phyloP scores from a whole-genome alignment of 2,329 filamentous ascomycete species.

The Fusarium nematophilum region DNA sequence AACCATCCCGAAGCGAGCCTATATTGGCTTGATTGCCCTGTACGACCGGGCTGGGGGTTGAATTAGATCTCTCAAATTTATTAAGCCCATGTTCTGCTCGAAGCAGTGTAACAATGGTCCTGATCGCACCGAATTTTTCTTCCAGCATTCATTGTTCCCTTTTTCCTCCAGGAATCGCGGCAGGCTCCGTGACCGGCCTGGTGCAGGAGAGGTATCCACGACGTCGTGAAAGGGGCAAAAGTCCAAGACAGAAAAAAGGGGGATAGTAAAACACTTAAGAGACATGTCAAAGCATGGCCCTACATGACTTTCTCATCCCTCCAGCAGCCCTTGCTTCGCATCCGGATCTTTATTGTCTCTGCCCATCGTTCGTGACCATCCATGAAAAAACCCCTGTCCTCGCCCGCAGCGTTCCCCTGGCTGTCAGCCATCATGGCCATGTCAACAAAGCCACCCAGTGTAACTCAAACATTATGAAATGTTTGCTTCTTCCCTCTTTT shows the following conservation, averaged over 20 bases:
- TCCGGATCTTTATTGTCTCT: conserved; percentile 21
- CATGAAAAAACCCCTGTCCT: conserved; percentile 26
- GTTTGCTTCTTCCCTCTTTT: too few relatives aligned
- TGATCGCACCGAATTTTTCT: conserved; percentile 2
- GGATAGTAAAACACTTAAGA: conserved; percentile 10
- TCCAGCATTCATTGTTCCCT: too few relatives aligned
- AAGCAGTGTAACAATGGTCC: not conserved
- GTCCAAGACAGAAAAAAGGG: conserved; percentile 22
- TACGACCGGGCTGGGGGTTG: conserved; percentile 24
- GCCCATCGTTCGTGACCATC: conserved; percentile 15
- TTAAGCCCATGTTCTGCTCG: conserved; percentile 5
- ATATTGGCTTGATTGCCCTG: conserved; percentile 37
- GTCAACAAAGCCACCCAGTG: conserved; percentile 28
- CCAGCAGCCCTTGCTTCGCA: conserved; percentile 4
- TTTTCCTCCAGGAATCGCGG: too few relatives aligned
- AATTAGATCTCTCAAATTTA: conserved; percentile 19
- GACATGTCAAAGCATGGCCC: conserved; percentile 8
- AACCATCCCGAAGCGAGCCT: not conserved
- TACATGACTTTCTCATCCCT: conserved; percentile 13
- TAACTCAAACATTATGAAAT: conserved; percentile 3
- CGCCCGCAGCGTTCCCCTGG: conserved; percentile 32
- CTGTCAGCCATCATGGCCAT: conserved; percentile 30
- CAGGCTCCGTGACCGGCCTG: too few relatives aligned
- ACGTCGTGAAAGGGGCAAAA: not conserved
- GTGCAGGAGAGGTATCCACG: too few relatives aligned